Percentiles rank a stretch among this genome's conserved stretches.
These are phyloP conservation scores for Diplocarpon mali DNA, from an alignment of 2,329 filamentous ascomycete genomes.

Conservation along the genomic window DNA sequence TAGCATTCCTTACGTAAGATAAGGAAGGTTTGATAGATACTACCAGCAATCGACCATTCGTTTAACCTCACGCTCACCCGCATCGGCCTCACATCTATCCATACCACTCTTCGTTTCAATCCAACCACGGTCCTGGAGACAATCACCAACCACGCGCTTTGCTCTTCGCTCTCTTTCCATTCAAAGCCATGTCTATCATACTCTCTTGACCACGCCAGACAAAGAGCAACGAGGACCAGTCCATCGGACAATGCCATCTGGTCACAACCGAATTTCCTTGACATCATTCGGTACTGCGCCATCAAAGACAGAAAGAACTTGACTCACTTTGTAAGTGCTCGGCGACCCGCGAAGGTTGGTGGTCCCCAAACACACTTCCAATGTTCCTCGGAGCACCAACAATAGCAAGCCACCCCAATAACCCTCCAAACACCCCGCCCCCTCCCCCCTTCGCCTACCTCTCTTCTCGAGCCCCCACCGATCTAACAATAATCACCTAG, in stretches of 20 bases:
- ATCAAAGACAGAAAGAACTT: no score
- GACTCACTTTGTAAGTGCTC: no score
- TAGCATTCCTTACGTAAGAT: not conserved
- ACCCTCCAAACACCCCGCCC: no score
- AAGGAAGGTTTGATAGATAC: no score
- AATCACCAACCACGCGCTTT: conserved; percentile 5
- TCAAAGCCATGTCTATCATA: conserved; percentile 1
- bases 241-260: conserved; percentile 17
- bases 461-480: not conserved
- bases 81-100: conserved; percentile 1
- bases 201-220: conserved; percentile 1
- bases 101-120: no score
- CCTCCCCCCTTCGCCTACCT: no score
- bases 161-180: not conserved
- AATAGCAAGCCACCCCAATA: no score
- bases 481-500: conserved; percentile 4
- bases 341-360: no score
- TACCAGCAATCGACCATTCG: not conserved
- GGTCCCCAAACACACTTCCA: no score
- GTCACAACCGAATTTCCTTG: not conserved
- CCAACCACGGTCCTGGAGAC: conserved; percentile 6
- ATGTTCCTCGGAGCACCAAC: no score
- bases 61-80: conserved; percentile 2
- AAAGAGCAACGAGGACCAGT: not conserved
- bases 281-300: no score